Percentiles rank a stretch among this genome's conserved stretches.
Conservation (phyloP, 345 rosid species). For the Viola odorata region DNA sequence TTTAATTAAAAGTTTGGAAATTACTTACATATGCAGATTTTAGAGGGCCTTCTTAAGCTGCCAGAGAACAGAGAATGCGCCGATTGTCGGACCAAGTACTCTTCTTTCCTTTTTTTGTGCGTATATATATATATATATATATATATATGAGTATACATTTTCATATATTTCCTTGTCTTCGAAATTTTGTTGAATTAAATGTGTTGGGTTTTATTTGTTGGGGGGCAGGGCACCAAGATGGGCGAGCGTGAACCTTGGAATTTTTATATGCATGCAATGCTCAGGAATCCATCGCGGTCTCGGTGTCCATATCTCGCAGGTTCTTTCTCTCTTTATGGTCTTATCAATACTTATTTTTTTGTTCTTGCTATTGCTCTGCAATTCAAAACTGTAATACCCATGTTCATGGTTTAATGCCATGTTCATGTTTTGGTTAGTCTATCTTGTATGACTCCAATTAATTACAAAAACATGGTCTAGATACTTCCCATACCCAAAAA, state of each 20-base stretch:
- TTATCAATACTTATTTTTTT: not conserved
- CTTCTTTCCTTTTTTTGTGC: not conserved
- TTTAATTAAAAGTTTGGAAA: not conserved
- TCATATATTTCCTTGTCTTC: not conserved
- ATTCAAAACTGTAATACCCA: not conserved
- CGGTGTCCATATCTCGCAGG: slow-evolving; percentile 30
- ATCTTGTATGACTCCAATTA: not conserved
- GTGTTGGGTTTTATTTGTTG: not conserved
- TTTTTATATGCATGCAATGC: slow-evolving; percentile 28
- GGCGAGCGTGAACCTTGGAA: slow-evolving; percentile 29
- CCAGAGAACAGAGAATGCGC: slow-evolving; percentile 28
- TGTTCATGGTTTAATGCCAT: not conserved
- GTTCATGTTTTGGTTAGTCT: not conserved
- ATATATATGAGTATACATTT: not conserved
- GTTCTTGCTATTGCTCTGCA: not conserved
- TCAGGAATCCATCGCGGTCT: slow-evolving; percentile 26
- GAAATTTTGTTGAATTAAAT: too few relatives aligned
- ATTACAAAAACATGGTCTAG: not conserved
- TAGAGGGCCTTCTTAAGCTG: slow-evolving; percentile 27
- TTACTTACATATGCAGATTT: slow-evolving; percentile 10
- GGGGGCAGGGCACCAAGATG: slow-evolving; percentile 20
- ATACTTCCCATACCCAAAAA: not conserved
- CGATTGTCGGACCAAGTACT: slow-evolving; percentile 23
- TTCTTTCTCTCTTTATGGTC: not conserved
- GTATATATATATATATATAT: not conserved